Percentiles rank a stretch among this genome's conserved stretches.
phyloP scores from a whole-genome alignment of 495 filamentous ascomycete genomes.

The Aspergillus cristatus region DNA sequence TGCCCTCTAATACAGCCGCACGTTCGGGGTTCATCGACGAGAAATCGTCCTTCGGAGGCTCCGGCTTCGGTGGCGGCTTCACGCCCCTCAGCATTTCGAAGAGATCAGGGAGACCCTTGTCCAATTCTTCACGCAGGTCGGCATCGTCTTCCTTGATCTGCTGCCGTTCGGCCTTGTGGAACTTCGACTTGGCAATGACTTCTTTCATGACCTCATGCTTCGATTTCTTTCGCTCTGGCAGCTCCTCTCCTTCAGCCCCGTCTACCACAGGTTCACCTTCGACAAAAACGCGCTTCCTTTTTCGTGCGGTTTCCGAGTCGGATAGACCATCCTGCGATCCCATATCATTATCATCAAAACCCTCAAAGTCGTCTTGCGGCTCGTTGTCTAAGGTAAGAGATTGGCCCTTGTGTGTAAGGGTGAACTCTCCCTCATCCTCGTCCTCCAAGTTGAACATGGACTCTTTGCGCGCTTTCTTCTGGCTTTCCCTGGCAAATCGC shows the following conservation, averaged over 20 bases:
- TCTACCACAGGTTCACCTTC: slow-evolving; percentile 30
- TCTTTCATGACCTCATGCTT: slow-evolving; percentile 96
- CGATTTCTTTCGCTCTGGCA: slow-evolving; percentile 74
- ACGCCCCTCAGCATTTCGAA: slow-evolving; percentile 57
- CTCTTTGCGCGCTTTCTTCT: slow-evolving; percentile 56
- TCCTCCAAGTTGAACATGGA: slow-evolving; percentile 88
- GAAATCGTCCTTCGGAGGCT: slow-evolving; percentile 28
- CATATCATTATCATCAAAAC: slow-evolving; percentile 47
- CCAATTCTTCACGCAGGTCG: slow-evolving; percentile 71
- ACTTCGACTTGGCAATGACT: slow-evolving; percentile 93
- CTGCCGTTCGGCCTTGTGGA: slow-evolving; percentile 88
- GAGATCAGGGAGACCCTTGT: slow-evolving; percentile 70
- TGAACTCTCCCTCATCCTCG: slow-evolving; percentile 57
- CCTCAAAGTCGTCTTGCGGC: slow-evolving; percentile 60
- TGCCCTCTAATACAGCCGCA: slow-evolving; percentile 48
- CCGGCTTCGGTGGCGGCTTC: slow-evolving; percentile 31
- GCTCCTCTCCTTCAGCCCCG: slow-evolving; percentile 30
- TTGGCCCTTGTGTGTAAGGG: slow-evolving; percentile 78
- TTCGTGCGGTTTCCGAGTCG: slow-evolving; percentile 51
- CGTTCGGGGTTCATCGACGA: slow-evolving; percentile 52
- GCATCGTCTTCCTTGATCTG: slow-evolving; percentile 89
- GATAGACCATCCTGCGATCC: slow-evolving; percentile 13
- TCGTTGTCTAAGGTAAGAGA: slow-evolving; percentile 51
- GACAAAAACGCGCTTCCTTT: slow-evolving; percentile 47
- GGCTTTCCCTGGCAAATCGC: slow-evolving; percentile 79